phyloP scores from a whole-genome alignment of 257 asterid genomes.

The Nicotiana tabacum region DNA sequence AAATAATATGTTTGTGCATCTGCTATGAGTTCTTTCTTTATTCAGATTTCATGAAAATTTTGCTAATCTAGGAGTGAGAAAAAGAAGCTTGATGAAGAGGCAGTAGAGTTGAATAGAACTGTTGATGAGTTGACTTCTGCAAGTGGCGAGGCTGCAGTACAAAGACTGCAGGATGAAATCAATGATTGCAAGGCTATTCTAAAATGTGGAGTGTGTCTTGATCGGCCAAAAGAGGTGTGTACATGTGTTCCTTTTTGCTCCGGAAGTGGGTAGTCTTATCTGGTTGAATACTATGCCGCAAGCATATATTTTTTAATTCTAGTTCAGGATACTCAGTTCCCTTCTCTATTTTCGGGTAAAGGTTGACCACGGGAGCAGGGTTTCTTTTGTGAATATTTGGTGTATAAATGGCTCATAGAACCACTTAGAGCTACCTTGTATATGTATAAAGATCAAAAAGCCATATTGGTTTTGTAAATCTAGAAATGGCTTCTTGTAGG shows the following conservation, averaged over 20 bases:
- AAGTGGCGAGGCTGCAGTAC: conserved; percentile 78
- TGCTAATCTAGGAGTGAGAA: conserved; percentile 53
- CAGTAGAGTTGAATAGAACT: conserved; percentile 49
- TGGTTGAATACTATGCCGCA: not conserved
- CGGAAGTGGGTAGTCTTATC: not conserved
- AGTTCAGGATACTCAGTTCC: not conserved
- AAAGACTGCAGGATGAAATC: conserved; percentile 83
- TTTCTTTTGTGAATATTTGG: not conserved
- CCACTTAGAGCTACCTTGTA: not conserved
- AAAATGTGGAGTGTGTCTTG: conserved; percentile 94
- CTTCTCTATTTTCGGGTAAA: not conserved
- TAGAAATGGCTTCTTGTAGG: not conserved
- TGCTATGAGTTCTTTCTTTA: conserved; percentile 2
- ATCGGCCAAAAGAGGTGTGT: conserved; percentile 91
- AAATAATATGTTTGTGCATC: not conserved
- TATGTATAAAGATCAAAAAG: not conserved
- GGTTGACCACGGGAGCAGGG: not conserved
- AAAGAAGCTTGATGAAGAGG: conserved; percentile 79
- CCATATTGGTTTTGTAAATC: not conserved
- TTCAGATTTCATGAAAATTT: not conserved
- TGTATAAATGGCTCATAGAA: not conserved
- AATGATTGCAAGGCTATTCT: conserved; percentile 90
- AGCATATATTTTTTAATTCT: not conserved
- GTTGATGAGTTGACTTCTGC: conserved; percentile 61
- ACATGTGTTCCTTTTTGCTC: not conserved